Evolutionary conservation across 805 yeast species (phyloP), one percentile per base, ranked within the genome.

Genomic region (Millerozyma acaciae): DNA sequence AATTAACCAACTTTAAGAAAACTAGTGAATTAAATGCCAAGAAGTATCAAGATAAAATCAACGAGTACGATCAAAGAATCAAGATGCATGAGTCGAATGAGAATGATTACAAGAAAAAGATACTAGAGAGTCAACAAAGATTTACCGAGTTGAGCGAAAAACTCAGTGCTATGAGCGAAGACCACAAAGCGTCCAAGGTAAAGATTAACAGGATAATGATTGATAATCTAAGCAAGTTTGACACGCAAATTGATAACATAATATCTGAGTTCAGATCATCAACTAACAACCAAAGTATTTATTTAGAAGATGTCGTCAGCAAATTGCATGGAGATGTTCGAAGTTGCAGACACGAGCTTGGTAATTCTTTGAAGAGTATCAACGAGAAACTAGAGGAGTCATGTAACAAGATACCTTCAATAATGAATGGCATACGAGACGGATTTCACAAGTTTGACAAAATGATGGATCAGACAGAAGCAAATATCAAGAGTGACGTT

Each of bases 121-220:
- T 38, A n/a, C 14, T 13, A 4, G 35, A 30, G 13, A 26, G 27
- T n/a, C 30, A 30, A 15, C n/a, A 16, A 9, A 38, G 15, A 22
- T 21, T 31, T 8, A 23, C 20, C 15, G 35, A 29, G 16, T 29
- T 38, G 6, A 33, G 28, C 23, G 35, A 34, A 15, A 33, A 31
- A 16, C 26, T 33, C n/a, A 33, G 19, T n/a, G 34, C 24, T 13
- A 14, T 38, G 14, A 38, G 21, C 9, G 41, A 38, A 28, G 34
- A 24, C 25, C 32, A 38, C 22, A 33, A 26, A n/a, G 17, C 26
- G n/a, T 31, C 41, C 10, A 30, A 36, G 2, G 21, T 33, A 12
- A 34, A 33, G 16, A 28, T 38, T 16, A 38, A 33, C 9, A 32
- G 24, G 10, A 29, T 34, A 10, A 34, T 38, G 6, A 22, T 24